Conservation (phyloP, 2,329 filamentous ascomycete genomes). For the Monilinia fructicola region DNA sequence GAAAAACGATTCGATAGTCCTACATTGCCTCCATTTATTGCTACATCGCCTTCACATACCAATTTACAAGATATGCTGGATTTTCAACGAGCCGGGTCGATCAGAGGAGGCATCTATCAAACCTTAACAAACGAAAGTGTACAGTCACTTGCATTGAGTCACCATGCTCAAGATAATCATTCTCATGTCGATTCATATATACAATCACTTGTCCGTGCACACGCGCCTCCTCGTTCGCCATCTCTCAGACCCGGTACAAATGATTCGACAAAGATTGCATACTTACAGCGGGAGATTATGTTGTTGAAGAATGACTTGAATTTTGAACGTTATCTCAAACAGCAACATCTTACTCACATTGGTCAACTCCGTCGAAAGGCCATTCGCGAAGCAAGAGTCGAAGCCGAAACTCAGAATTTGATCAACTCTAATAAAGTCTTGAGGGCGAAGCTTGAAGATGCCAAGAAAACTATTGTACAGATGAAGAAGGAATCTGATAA, state of each 20-base stretch:
- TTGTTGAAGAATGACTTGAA: constrained; percentile 76
- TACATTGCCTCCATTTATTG: constrained; percentile 55
- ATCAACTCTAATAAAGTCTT: constrained; percentile 74
- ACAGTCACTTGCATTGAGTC: constrained; percentile 44
- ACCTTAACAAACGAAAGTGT: constrained; percentile 57
- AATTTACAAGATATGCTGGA: constrained; percentile 61
- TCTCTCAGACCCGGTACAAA: constrained; percentile 38
- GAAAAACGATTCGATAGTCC: constrained; percentile 55
- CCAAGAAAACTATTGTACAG: constrained; percentile 67
- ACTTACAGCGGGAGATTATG: constrained; percentile 71
- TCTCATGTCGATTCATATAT: constrained; percentile 37
- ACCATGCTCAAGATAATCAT: constrained; percentile 31
- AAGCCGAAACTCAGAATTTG: constrained; percentile 79
- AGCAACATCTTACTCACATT: constrained; percentile 80
- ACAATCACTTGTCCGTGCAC: constrained; percentile 33
- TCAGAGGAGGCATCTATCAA: constrained; percentile 56
- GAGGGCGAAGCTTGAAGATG: constrained; percentile 70
- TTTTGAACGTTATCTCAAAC: constrained; percentile 80
- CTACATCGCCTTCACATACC: constrained; percentile 50
- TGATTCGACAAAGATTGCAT: constrained; percentile 45
- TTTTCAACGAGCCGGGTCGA: constrained; percentile 52
- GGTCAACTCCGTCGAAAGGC: constrained; percentile 73
- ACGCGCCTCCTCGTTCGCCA: constrained; percentile 35
- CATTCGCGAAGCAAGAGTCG: constrained; percentile 72
- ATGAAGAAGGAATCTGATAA: constrained; percentile 71